These are phyloP conservation scores for Pseudogymnoascus sp. DNA, from an alignment of 2,329 filamentous ascomycete species.

Conservation along the genomic window DNA sequence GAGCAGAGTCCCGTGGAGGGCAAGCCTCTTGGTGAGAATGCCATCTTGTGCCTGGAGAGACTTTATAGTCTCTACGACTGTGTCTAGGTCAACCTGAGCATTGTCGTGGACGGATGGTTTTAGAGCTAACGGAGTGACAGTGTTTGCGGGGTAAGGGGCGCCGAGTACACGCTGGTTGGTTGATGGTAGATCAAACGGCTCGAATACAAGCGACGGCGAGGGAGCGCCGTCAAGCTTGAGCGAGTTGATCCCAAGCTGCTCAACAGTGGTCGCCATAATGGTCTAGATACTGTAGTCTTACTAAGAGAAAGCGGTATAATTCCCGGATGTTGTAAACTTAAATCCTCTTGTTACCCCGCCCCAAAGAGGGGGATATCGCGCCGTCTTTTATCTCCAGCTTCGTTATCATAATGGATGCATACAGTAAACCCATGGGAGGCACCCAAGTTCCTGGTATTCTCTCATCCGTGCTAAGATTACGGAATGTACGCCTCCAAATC, in stretches of 20 bases:
- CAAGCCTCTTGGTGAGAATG: slow-evolving; percentile 33
- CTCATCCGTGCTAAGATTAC: slow-evolving; percentile 10
- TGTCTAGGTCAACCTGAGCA: slow-evolving; percentile 25
- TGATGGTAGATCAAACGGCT: slow-evolving; percentile 32
- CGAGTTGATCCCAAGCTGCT: slow-evolving; percentile 3
- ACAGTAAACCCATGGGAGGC: neutral
- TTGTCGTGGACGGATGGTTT: slow-evolving; percentile 24
- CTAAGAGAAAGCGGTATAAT: neutral
- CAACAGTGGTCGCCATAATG: slow-evolving; percentile 2
- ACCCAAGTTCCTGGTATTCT: neutral
- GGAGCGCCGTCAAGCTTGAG: slow-evolving; percentile 19
- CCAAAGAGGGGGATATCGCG: neutral
- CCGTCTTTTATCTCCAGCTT: neutral
- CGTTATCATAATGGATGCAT: slow-evolving; percentile 1
- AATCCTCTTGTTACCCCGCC: neutral
- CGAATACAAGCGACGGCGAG: slow-evolving; percentile 23
- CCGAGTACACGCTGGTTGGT: slow-evolving; percentile 35
- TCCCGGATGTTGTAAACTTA: neutral
- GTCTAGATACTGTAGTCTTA: neutral
- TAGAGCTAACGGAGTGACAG: slow-evolving; percentile 33
- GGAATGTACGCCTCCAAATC: neutral
- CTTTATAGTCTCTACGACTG: slow-evolving; percentile 31
- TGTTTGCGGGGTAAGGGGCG: slow-evolving; percentile 30
- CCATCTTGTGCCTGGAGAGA: slow-evolving; percentile 28
- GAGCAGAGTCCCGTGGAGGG: slow-evolving; percentile 37